phyloP scores from a whole-genome alignment of 106 monocot genomes.

The Allium sativum region DNA sequence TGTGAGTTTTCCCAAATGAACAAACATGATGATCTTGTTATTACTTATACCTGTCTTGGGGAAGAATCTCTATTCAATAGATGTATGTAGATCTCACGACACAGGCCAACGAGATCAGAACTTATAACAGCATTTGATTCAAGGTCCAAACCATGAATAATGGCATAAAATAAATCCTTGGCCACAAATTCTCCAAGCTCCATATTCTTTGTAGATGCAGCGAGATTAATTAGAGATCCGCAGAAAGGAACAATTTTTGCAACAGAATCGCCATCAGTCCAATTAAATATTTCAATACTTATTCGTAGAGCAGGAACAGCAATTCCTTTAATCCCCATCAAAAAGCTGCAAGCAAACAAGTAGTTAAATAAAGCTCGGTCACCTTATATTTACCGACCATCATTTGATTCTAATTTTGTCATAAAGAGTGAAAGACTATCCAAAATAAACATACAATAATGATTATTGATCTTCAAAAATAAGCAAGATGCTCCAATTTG shows the following conservation, averaged over 20 bases:
- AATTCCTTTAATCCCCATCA: conserved; percentile 38
- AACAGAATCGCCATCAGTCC: conserved; percentile 90
- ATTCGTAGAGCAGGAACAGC: conserved; percentile 61
- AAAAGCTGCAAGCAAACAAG: conserved; percentile 49
- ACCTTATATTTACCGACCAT: neutral
- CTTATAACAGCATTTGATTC: conserved; percentile 87
- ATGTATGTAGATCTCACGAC: conserved; percentile 87
- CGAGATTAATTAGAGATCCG: conserved; percentile 55
- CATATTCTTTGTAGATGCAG: conserved; percentile 49
- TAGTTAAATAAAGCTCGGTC: neutral
- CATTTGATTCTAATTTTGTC: no score
- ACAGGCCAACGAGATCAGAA: conserved; percentile 77
- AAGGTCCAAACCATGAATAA: conserved; percentile 56
- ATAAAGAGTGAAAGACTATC: no score
- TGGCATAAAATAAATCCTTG: conserved; percentile 66
- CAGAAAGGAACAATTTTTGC: conserved; percentile 61
- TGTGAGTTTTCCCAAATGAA: no score
- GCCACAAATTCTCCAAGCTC: conserved; percentile 79
- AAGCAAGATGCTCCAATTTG: neutral
- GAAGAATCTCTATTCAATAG: conserved; percentile 59
- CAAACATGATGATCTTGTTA: neutral
- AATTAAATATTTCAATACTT: conserved; percentile 54
- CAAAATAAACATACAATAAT: no score
- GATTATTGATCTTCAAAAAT: neutral
- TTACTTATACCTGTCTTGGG: conserved; percentile 72